These are phyloP conservation scores for Diospyros kaki DNA, from an alignment of 148 eudicot species.

Conservation along the genomic window DNA sequence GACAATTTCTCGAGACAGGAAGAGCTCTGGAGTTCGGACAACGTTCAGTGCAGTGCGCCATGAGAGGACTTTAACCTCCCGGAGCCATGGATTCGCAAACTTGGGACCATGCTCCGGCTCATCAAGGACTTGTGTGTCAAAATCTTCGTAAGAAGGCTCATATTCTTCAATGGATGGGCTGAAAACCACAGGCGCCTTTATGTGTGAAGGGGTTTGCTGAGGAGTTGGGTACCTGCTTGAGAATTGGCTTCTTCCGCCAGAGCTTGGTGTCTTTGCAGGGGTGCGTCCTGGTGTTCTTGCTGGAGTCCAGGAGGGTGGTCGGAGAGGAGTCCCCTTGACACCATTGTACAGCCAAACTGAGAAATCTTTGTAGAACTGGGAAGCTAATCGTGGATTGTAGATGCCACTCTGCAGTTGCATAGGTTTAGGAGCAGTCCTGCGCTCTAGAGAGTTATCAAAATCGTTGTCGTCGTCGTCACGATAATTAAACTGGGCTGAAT, in stretches of 20 bases:
- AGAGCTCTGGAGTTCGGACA: slow-evolving; percentile 43
- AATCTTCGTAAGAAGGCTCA: slow-evolving; percentile 22
- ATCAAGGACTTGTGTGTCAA: slow-evolving; percentile 31
- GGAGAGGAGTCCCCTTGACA: slow-evolving; percentile 46
- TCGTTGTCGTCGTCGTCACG: slow-evolving; percentile 30
- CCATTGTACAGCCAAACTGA: slow-evolving; percentile 46
- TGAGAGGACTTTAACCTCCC: slow-evolving; percentile 47
- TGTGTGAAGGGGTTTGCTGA: slow-evolving; percentile 12
- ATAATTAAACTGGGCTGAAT: slow-evolving; percentile 7
- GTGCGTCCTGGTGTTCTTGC: slow-evolving; percentile 40
- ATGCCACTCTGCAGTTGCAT: slow-evolving; percentile 27
- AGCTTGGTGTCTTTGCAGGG: slow-evolving; percentile 24
- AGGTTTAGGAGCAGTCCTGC: slow-evolving; percentile 29
- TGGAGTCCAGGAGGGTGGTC: slow-evolving; percentile 45
- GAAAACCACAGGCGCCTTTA: slow-evolving; percentile 22
- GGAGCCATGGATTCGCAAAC: slow-evolving; percentile 51
- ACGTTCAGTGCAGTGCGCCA: slow-evolving; percentile 46
- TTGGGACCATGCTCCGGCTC: slow-evolving; percentile 37
- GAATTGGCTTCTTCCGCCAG: slow-evolving; percentile 14
- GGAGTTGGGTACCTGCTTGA: slow-evolving; percentile 18
- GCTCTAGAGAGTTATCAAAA: slow-evolving; percentile 37
- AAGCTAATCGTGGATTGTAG: slow-evolving; percentile 37
- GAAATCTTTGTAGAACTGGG: slow-evolving; percentile 49
- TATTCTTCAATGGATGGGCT: slow-evolving; percentile 15
- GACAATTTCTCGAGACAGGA: slow-evolving; percentile 50